Base-by-base conservation (phyloP, 345 rosid species). In the Isatis tinctoria region DNA sequence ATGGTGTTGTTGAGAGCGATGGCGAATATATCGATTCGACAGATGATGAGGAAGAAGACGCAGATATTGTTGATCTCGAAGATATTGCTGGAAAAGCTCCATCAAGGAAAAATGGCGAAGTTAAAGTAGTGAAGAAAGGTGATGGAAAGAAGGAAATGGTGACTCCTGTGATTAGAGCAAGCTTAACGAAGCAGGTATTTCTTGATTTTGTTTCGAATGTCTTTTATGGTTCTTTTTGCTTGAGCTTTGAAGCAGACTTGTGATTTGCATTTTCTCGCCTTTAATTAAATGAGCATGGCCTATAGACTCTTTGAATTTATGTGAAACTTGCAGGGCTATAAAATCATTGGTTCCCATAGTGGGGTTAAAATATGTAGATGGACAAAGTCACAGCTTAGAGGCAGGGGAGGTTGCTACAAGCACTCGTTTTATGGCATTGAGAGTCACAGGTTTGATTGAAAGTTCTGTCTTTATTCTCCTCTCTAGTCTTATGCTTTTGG, bases 401-500 rank as follows among this genome's bases (percentile, higher is more conserved):
- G 99, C 41, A 85, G 99, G 64, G 99, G 99, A 85, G 99, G 99
- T 69, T 95, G 97, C 84, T 95, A 95, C 83, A 95, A 95, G 89
- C 97, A 95, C 79, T 88, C 98, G 14, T 95, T 95, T 79, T 92
- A 95, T 79, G 99, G 98, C 74, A 95, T 95, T 53, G 99, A 95
- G 82, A 95, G 99, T 81, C 99, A 95, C 77, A 92, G 99, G 99
- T 95, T 68, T 77, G 51, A 53, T 18, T 66, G 28, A 33, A 26
- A 65, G 12, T 32, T 77, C 14, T 56, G 14, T 9, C 10, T 39
- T 60, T 78, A 26, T 24, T 44, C 9, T 20, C 51, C 28, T 35
- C 47, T 8, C 9, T 48, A 47, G 60, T 48, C 16, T 12, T 20
- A 18, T 20, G 51, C 37, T 41, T 20, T 53, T 65, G 30, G 57